Percentiles rank a stretch among this genome's conserved stretches.
Conservation (phyloP, 345 rosid genomes). For the Schrenkiella parvula region DNA sequence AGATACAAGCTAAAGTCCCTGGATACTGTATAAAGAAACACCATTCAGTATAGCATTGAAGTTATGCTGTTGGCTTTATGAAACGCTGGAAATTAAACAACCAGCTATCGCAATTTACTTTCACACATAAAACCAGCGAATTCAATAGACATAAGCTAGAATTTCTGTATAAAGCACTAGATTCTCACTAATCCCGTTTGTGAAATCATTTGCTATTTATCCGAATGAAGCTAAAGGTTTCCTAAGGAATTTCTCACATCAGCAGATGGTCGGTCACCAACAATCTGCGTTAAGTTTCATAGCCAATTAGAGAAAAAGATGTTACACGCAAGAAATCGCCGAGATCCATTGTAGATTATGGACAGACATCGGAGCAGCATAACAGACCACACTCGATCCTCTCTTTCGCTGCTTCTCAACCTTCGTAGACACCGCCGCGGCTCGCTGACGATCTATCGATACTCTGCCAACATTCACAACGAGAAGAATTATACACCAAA, state of each 20-base stretch:
- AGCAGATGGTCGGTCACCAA: background rate
- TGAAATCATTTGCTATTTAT: background rate
- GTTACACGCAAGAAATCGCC: constrained; percentile 62
- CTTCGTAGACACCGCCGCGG: constrained; percentile 3
- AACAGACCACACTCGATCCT: constrained; percentile 57
- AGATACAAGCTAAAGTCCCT: background rate
- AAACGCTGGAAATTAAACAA: too few species aligned
- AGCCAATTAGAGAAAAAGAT: background rate
- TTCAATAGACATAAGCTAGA: too few species aligned
- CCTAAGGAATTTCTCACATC: too few species aligned
- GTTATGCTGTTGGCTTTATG: too few species aligned
- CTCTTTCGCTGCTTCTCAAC: constrained; percentile 39
- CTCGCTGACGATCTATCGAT: constrained; percentile 31
- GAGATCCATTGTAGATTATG: constrained; percentile 76
- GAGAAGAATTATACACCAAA: background rate
- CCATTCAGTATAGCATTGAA: too few species aligned
- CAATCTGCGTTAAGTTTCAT: background rate
- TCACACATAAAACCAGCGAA: too few species aligned
- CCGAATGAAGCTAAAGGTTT: background rate
- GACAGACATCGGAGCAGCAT: constrained; percentile 47
- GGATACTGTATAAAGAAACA: too few species aligned
- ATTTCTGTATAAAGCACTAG: background rate
- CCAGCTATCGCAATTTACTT: too few species aligned
- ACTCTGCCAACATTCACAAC: constrained; percentile 33
- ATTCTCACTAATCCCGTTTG: background rate